A percentile compares a stretch with the other conserved stretches of the same genome.
Conservation (phyloP, 2,329 filamentous ascomycete species). For the Alternaria sp. region DNA sequence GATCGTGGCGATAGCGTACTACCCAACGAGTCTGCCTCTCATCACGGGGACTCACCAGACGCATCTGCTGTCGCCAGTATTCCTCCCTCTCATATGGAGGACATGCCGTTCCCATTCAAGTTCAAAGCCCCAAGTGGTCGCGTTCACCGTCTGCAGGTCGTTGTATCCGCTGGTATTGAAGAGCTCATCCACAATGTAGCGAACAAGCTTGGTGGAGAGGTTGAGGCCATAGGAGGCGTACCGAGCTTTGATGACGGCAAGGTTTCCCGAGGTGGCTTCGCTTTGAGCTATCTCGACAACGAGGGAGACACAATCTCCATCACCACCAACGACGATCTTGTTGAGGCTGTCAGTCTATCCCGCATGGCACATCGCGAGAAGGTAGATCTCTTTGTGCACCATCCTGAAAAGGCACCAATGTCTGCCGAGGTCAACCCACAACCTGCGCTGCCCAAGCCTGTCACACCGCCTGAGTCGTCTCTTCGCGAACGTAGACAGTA, state of each 20-base stretch:
- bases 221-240: conserved; percentile 81
- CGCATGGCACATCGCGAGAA: conserved; percentile 82
- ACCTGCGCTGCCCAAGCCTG: conserved; percentile 57
- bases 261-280: conserved; percentile 79
- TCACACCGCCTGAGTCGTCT: conserved; percentile 61
- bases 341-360: conserved; percentile 87
- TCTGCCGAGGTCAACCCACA: conserved; percentile 66
- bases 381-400: conserved; percentile 95
- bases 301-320: conserved; percentile 97
- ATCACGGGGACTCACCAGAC: conserved; percentile 78
- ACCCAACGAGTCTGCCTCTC: conserved; percentile 93
- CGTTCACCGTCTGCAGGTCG: conserved; percentile 88
- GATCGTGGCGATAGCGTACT: conserved; percentile 85
- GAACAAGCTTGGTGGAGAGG: conserved; percentile 83
- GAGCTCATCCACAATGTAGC: conserved; percentile 79
- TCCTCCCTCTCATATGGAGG: conserved; percentile 61
- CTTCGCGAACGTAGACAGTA: conserved; percentile 55
- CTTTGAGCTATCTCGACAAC: conserved; percentile 93
- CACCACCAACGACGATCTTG: conserved; percentile 89
- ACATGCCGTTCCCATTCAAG: conserved; percentile 93
- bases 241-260: conserved; percentile 80
- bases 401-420: conserved; percentile 88
- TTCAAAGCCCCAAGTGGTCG: conserved; percentile 97
- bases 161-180: conserved; percentile 78
- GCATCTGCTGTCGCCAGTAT: conserved; percentile 69